Evolutionary conservation across 140 eudicot species (phyloP).

Genomic region (Anethum foeniculum): DNA sequence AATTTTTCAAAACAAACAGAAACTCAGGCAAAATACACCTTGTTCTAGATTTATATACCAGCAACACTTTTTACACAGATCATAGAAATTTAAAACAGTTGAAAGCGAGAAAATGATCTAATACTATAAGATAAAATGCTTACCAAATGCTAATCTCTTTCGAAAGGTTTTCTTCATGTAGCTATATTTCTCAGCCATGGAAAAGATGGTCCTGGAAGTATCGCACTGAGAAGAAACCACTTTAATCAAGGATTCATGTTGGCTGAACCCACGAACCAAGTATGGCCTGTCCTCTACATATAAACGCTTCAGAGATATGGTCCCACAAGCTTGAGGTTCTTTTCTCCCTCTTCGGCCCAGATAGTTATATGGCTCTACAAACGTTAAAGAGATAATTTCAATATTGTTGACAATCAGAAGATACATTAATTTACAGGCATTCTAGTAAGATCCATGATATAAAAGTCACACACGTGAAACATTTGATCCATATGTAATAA

Average conservation of each 20-base stretch:
- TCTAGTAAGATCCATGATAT: not conserved
- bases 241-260: constrained; percentile 36
- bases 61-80: not conserved
- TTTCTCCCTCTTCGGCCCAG: constrained; percentile 80
- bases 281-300: constrained; percentile 81
- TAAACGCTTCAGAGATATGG: constrained; percentile 72
- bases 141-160: constrained; percentile 91
- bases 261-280: constrained; percentile 76
- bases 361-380: constrained; percentile 67
- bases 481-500: not conserved
- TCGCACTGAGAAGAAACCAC: constrained; percentile 27
- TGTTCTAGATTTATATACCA: not conserved
- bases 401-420: too few species aligned
- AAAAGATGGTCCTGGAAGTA: constrained; percentile 42
- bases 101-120: not conserved
- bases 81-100: not conserved
- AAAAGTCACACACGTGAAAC: not conserved
- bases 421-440: not conserved
- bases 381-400: constrained; percentile 7
- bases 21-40: not conserved
- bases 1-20: not conserved
- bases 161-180: constrained; percentile 73
- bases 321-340: constrained; percentile 81
- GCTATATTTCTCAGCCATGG: constrained; percentile 84
- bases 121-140: constrained; percentile 3